phyloP scores from a whole-genome alignment of 345 rosid genomes.

The Adansonia digitata region DNA sequence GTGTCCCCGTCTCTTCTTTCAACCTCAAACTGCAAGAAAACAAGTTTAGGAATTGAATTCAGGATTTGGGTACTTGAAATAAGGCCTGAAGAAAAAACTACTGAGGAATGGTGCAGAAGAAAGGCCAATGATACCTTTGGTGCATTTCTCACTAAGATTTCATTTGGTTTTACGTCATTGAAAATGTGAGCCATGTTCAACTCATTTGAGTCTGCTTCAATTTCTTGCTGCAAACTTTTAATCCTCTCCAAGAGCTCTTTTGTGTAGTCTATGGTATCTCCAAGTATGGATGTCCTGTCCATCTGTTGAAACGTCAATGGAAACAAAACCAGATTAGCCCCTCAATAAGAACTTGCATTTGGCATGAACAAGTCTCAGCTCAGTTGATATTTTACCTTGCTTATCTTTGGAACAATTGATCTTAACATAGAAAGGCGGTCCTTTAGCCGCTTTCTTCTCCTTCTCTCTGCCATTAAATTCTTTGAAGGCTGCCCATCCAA shows the following conservation, averaged over 20 bases:
- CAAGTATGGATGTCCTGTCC: conserved; percentile 72
- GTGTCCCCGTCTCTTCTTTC: conserved; percentile 56
- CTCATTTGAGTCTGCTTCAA: conserved; percentile 33
- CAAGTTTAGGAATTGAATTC: neutral
- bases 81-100: neutral
- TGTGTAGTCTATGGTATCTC: conserved; percentile 69
- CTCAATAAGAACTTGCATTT: neutral
- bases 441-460: conserved; percentile 76
- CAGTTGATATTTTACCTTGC: conserved; percentile 60
- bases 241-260: conserved; percentile 66
- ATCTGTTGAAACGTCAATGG: conserved; percentile 31
- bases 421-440: conserved; percentile 85
- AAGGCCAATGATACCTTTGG: conserved; percentile 65
- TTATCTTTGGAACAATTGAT: conserved; percentile 93
- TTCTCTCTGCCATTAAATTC: conserved; percentile 88
- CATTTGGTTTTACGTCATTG: conserved; percentile 49
- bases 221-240: conserved; percentile 47
- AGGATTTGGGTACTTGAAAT: neutral
- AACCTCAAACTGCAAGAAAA: conserved; percentile 60
- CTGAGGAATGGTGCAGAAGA: neutral
- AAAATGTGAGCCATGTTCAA: conserved; percentile 32
- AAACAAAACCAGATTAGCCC: conserved; percentile 6
- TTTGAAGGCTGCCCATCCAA: conserved; percentile 90
- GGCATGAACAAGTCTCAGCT: neutral
- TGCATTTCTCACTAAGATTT: conserved; percentile 61